Conservation (phyloP, 2,329 filamentous ascomycete genomes). For the Dactylellina leptospora region DNA sequence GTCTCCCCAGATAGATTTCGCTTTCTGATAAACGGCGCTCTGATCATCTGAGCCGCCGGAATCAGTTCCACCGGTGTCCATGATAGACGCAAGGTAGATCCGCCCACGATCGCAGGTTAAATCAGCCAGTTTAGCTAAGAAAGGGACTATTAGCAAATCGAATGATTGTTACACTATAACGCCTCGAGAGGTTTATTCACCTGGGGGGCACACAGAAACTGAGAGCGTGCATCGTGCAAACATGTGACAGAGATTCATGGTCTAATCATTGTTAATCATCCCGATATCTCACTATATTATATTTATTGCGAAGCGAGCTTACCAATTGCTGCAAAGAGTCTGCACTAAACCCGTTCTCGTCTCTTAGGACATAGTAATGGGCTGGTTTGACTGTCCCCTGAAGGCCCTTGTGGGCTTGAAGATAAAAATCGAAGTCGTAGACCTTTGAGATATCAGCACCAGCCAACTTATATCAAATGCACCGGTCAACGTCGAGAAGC, state of each 20-base stretch:
- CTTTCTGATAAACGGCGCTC: conserved; percentile 8
- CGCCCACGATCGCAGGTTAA: conserved; percentile 31
- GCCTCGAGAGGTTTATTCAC: not conserved
- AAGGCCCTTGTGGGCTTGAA: conserved; percentile 82
- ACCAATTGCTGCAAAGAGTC: conserved; percentile 24
- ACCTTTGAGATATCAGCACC: conserved; percentile 60
- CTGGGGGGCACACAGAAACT: conserved; percentile 82
- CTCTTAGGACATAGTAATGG: conserved; percentile 75
- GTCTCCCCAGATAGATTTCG: conserved; percentile 12
- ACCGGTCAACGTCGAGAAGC: not conserved
- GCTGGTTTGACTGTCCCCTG: conserved; percentile 85
- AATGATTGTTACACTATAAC: not conserved
- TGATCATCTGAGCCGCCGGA: not conserved
- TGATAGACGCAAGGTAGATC: conserved; percentile 19
- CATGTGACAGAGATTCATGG: conserved; percentile 81
- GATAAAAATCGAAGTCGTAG: conserved; percentile 80
- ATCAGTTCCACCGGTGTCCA: conserved; percentile 19
- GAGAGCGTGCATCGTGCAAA: conserved; percentile 89
- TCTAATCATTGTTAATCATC: conserved; percentile 60
- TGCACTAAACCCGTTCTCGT: conserved; percentile 49
- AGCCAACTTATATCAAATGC: conserved; percentile 65
- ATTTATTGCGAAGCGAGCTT: not conserved
- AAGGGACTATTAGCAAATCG: not conserved
- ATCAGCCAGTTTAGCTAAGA: conserved; percentile 35
- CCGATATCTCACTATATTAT: not conserved